phyloP scores from a whole-genome alignment of 768 basidiomycete genomes.

The Nevesoporus exiguus region DNA sequence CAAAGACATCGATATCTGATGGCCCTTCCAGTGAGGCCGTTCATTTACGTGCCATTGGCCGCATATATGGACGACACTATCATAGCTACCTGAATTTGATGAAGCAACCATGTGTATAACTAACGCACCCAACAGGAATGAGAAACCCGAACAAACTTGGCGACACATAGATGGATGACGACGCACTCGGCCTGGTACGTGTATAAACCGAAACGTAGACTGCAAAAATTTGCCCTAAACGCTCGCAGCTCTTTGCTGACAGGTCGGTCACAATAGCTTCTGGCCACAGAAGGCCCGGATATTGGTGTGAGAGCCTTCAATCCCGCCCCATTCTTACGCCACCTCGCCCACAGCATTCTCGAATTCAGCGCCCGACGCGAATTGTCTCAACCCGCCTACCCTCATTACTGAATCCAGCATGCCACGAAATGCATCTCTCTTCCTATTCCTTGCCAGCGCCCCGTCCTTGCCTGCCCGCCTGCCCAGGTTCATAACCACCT shows the following conservation, averaged over 20 bases:
- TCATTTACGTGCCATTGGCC: background rate
- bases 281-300: background rate
- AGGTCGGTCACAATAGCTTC: background rate
- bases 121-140: background rate
- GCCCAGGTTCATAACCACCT: conserved; percentile 18
- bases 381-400: conserved; percentile 11
- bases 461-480: conserved; percentile 27
- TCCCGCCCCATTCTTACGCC: conserved; percentile 26
- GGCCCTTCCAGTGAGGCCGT: background rate
- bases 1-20: too few species aligned
- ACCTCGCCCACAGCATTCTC: conserved; percentile 16
- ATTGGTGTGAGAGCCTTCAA: conserved; percentile 9
- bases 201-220: too few species aligned
- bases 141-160: background rate
- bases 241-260: too few species aligned
- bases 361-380: conserved; percentile 18
- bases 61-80: background rate
- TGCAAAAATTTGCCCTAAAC: too few species aligned
- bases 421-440: conserved; percentile 22
- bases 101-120: background rate
- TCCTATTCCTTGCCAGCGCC: conserved; percentile 12
- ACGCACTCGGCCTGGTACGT: background rate
- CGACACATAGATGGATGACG: background rate
- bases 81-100: background rate
- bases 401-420: conserved; percentile 23